Conservation (phyloP, 169 alveolate species). For the Plasmodium blacklocki region DNA sequence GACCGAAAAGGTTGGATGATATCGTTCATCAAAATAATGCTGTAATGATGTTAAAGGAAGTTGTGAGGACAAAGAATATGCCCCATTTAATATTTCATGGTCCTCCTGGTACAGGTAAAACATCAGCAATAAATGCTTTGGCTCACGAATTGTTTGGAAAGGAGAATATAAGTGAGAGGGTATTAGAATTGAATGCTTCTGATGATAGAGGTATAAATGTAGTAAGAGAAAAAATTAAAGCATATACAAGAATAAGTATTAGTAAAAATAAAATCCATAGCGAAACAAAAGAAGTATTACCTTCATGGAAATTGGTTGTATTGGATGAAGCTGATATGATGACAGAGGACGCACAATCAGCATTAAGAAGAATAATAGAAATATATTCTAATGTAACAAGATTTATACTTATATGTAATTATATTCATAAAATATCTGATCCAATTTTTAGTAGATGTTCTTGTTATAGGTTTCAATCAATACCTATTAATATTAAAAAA, state of each 20-base stretch:
- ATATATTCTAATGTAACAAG: constrained; percentile 95
- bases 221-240: constrained; percentile 97
- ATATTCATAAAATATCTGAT: constrained; percentile 95
- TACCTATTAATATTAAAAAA: constrained; percentile 92
- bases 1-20: constrained; percentile 87
- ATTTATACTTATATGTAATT: constrained; percentile 98
- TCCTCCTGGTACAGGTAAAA: constrained; percentile 99
- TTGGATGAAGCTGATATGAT: constrained; percentile 99
- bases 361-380: constrained; percentile 98
- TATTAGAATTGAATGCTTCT: constrained; percentile 98
- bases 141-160: constrained; percentile 95
- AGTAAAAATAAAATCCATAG: constrained; percentile 88
- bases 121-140: constrained; percentile 97
- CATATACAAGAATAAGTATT: constrained; percentile 96
- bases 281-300: constrained; percentile 89
- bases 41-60: constrained; percentile 85
- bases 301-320: constrained; percentile 95
- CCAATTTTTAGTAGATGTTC: constrained; percentile 97
- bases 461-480: constrained; percentile 95
- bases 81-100: constrained; percentile 98
- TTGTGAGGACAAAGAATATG: constrained; percentile 85
- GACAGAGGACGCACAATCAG: constrained; percentile 99
- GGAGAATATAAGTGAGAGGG: constrained; percentile 93
- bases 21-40: constrained; percentile 88
- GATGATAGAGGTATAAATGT: constrained; percentile 99